Evolutionary conservation across 805 yeast species (phyloP), one percentile per base, ranked within the genome.

Genomic region (fission yeast (Schizosaccharomyces pombe)): DNA sequence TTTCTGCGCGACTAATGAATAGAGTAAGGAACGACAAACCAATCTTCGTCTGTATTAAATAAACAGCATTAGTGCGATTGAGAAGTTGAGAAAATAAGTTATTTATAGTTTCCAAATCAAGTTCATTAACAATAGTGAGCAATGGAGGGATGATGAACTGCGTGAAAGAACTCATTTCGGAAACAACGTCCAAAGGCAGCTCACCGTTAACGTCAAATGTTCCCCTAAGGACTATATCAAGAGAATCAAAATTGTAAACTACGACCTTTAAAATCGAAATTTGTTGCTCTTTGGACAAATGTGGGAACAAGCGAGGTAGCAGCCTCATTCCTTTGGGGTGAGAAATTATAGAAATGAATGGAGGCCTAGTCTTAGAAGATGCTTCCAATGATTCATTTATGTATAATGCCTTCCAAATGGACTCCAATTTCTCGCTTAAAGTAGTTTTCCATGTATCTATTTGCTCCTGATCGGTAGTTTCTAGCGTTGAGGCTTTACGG

Each of bases 1-100:
- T 75, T 66, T 89, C 96, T 33, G 94, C 89, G 62, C 95, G 78
- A 3, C 95, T 85, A 56, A 87, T 78, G 58, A 89, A 71, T n/a
- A 93, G 84, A 0, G 96, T 89, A 55, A 89, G 75, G 56, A 89
- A 71, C 11, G 94, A 81, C 61, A 86, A 75, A 22, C 97, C 96
- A 59, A 85, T 75, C 67, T 82, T 84, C 49, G 77, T 83, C 65
- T 72, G 69, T 14, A 74, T 62, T 24, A 68, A 58, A 30, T 62
- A 70, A 8, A 82, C 73, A 34, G 81, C 77, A 61, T 80, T 80
- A 63, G 82, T 81, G 62, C 78, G 80, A 56, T 77, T 78, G 55
- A 84, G 75, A 60, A 85, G 67, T 53, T 79, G 76, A 54, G 80
- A 78, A 58, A 87, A 70, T 58, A 85, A 70, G 19, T 83, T 82